Evolutionary conservation across 306 rosid species (phyloP), one percentile per base, ranked within the genome.

Genomic region (Sphenostylis stenocarpa): DNA sequence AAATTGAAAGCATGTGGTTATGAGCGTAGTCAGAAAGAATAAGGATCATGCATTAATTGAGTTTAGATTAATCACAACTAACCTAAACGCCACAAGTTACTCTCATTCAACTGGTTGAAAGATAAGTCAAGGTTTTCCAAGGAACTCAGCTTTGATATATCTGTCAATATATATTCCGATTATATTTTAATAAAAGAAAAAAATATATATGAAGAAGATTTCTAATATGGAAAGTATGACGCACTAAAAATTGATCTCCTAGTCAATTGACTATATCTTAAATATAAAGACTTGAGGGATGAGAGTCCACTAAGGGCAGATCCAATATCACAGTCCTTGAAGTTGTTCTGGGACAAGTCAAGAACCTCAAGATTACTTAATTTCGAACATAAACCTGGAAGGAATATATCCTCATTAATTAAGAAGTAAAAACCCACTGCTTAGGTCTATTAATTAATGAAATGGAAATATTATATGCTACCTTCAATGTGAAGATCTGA

Each of bases 351-450:
- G 1, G 34, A 5, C 0, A 78, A 3, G 65, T 47, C 24, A 21
- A 78, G 72, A 0, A 47, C 53, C 57, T 79, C 82, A 1, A 79
- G 19, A 61, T 78, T 47, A 44, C 10, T 70, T 7, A 57, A 34
- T 4, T 0, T 31, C 1, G 63, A 38, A 13, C 38, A 19, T 56
- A 56, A 39, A 21, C n/a, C 82, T 78, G 9, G 53, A 64, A 55
- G 33, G 52, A 15, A 45, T 45, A 43, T 38, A 38, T 38, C 36
- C 11, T 36, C 47, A 41, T 10, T 9, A 36, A 36, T 38, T 38
- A 38, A 38, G 11, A 9, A 38, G 3, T 38, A 16, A 48, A 48
- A 48, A 51, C 13, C 15, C 29, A 21, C 6, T 19, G 11, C 1
- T 51, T 48, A 39, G 1, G 3, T 6, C 49, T n/a, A n/a, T 53